Conservation (phyloP, 345 rosid genomes). For the Litchi chinensis region DNA sequence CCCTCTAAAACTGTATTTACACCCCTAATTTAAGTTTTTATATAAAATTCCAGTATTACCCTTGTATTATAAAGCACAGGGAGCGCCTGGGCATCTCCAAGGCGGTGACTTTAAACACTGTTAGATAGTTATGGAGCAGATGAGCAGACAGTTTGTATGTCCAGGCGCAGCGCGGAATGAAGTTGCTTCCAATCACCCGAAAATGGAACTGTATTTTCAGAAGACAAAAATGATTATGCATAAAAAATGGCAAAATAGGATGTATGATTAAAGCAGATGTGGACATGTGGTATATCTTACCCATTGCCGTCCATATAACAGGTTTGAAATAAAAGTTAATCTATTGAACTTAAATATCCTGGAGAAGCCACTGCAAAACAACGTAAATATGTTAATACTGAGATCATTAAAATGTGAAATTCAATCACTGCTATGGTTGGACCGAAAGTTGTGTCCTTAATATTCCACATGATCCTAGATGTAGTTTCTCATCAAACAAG, state of each 20-base stretch:
- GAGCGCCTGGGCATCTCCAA: constrained; percentile 85
- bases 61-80: constrained; percentile 43
- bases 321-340: constrained; percentile 51
- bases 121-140: constrained; percentile 88
- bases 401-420: neutral
- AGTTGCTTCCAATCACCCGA: constrained; percentile 93
- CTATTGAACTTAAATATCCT: constrained; percentile 85
- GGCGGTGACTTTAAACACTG: constrained; percentile 58
- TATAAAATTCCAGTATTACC: too few species aligned
- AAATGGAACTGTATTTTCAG: constrained; percentile 61
- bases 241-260: neutral
- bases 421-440: neutral
- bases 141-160: constrained; percentile 95
- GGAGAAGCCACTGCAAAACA: constrained; percentile 66
- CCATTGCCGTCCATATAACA: constrained; percentile 81
- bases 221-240: neutral
- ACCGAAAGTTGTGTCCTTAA: neutral
- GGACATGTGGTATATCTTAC: constrained; percentile 49
- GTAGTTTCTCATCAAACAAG: neutral
- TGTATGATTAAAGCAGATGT: neutral
- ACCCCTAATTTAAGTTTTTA: too few species aligned
- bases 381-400: neutral
- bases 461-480: neutral
- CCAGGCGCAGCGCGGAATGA: constrained; percentile 90
- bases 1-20: too few species aligned